Base-by-base conservation (phyloP, 2,329 filamentous ascomycete species). In the Neoascochyta sp. region DNA sequence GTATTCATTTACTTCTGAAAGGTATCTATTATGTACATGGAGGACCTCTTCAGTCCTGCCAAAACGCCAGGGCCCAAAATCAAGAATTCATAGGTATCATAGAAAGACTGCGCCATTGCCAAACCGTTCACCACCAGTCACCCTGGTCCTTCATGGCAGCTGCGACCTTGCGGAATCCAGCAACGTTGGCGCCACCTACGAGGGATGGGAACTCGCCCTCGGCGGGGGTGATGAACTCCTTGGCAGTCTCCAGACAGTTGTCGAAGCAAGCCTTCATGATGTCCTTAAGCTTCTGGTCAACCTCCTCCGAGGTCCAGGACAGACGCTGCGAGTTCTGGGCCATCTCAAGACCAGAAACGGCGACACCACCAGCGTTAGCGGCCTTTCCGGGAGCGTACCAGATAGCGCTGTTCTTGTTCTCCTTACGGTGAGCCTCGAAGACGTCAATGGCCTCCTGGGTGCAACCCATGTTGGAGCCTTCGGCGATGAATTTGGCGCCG, bases 391-490 rank as follows among this genome's bases (percentile, higher is more conserved):
- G 90, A 11, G 85, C 92, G 67, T 96, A 96, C 92, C 92, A 98
- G 66, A 95, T 80, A 39, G 86, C 79, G 5, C 68, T 67, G 45
- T 78, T 79, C 72, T 86, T 80, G 63, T 77, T 77, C 62, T 73
- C 64, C 54, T 74, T 79, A 51, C 89, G 78, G 55, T 81, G 73
- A 11, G 74, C 76, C 77, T 96, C 90, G 64, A 96, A 96, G 47
- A 87, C 73, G 57, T 95, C 85, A 57, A 98, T 95, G 50, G 90
- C 90, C 47, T 85, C 88, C 69, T 92, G 87, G 18, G 89, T 95
- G 75, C 88, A 95, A 45, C 92, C 92, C 92, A 98, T 96, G 80
- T 96, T 96, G 69, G 84, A 92, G 34, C 92, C 92, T 72, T 98
- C 92, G 36, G 92, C 92, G 48, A 96, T 82, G 73, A 87, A 93